Evolutionary conservation across 768 basidiomycete genomes (phyloP).

Genomic region (Mrakia frigida): DNA sequence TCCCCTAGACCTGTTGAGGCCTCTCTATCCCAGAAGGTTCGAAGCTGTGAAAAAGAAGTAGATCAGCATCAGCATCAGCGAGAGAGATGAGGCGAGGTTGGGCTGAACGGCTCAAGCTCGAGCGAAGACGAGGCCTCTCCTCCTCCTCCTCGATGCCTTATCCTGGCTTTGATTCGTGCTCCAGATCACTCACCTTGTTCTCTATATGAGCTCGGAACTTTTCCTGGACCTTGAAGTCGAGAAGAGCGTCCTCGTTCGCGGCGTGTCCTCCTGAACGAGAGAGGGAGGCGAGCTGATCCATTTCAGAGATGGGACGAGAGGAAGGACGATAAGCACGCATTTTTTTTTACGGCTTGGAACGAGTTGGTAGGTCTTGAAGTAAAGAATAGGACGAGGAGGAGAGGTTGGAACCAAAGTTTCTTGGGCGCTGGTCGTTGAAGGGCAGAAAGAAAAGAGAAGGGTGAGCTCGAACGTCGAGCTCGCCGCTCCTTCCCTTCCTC

Average conservation of each 20-base stretch:
- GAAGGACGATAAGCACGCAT: conserved; percentile 13
- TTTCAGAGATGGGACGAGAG: conserved; percentile 10
- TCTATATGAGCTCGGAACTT: conserved; percentile 20
- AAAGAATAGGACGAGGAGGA: neutral
- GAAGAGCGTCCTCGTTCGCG: conserved; percentile 25
- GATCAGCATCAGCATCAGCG: neutral
- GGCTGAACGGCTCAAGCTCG: neutral
- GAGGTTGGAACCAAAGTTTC: neutral
- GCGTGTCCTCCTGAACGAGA: conserved; percentile 28
- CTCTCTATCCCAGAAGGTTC: conserved; percentile 4
- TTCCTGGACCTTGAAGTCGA: conserved; percentile 11
- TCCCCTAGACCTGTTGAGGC: neutral
- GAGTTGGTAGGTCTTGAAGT: neutral
- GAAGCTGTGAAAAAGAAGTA: neutral
- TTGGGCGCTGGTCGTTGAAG: neutral
- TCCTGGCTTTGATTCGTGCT: too few relatives aligned
- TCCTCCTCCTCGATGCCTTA: neutral
- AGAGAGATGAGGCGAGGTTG: neutral
- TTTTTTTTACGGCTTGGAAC: too few relatives aligned
- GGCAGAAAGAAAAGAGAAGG: neutral
- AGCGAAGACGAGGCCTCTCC: neutral
- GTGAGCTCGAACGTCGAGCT: neutral
- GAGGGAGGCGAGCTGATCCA: conserved; percentile 26
- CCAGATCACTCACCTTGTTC: conserved; percentile 7
- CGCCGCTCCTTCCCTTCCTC: neutral